phyloP scores from a whole-genome alignment of 129 eudicot species.

The Calendula officinalis region DNA sequence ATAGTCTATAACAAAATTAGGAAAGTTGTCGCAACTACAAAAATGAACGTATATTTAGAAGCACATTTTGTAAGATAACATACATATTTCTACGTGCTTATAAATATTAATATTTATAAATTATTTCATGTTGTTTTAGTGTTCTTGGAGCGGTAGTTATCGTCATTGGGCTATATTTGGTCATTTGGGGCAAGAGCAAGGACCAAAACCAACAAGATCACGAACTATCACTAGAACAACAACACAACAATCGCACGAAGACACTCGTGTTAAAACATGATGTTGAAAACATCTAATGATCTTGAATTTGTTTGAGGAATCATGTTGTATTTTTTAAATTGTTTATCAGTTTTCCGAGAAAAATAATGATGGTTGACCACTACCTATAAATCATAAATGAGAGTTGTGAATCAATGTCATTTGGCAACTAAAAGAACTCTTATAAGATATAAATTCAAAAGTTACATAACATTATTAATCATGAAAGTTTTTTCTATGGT shows the following conservation, averaged over 20 bases:
- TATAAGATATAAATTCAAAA: too few species aligned
- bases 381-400: too few species aligned
- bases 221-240: conserved; percentile 3
- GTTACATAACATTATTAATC: too few species aligned
- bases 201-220: conserved; percentile 32
- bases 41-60: too few species aligned
- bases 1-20: too few species aligned
- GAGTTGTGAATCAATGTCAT: too few species aligned
- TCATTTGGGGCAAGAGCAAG: conserved; percentile 53
- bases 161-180: conserved; percentile 45
- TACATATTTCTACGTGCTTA: background rate
- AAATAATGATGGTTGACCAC: too few species aligned
- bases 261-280: background rate
- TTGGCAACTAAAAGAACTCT: too few species aligned
- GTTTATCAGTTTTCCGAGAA: too few species aligned
- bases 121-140: conserved; percentile 16
- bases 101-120: background rate
- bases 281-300: conserved; percentile 10
- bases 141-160: conserved; percentile 49
- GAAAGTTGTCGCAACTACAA: too few species aligned
- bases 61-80: too few species aligned
- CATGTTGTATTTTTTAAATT: background rate
- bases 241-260: background rate
- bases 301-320: conserved; percentile 17
- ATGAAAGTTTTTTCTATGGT: too few species aligned